A percentile compares a stretch with the other conserved stretches of the same genome.
Evolutionary conservation across 2,329 filamentous ascomycete genomes (phyloP).

Genomic region (Neofusicoccum sp.): DNA sequence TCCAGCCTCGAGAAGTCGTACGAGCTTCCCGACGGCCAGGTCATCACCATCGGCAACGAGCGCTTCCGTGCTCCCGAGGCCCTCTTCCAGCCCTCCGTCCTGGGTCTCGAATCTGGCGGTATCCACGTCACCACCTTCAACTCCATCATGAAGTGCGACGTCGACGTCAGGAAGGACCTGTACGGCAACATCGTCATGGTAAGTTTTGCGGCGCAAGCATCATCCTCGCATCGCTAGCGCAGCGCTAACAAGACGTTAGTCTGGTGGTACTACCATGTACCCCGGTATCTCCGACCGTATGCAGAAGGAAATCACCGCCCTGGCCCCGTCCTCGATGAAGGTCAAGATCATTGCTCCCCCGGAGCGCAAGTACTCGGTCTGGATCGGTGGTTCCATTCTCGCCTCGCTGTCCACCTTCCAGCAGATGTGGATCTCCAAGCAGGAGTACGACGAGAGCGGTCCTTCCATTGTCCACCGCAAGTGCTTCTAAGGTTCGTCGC

Average conservation of each 20-base stretch:
- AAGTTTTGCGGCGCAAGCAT: conserved; percentile 48
- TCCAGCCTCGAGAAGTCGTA: conserved; percentile 99
- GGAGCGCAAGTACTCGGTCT: conserved; percentile 99
- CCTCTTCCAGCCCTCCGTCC: conserved; percentile 97
- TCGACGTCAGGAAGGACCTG: conserved; percentile 99
- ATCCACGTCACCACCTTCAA: conserved; percentile 99
- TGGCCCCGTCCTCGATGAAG: conserved; percentile 99
- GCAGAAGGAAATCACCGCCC: conserved; percentile 99
- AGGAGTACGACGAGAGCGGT: conserved; percentile 99
- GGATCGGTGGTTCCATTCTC: conserved; percentile 99
- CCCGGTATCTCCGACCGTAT: conserved; percentile 99
- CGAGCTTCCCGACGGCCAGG: conserved; percentile 98
- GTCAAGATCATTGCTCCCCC: conserved; percentile 99
- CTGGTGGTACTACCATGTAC: conserved; percentile 99
- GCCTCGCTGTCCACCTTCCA: conserved; percentile 99
- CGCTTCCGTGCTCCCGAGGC: conserved; percentile 99
- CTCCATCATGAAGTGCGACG: conserved; percentile 99
- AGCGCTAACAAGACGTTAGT: conserved; percentile 60
- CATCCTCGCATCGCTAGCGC: conserved; percentile 7
- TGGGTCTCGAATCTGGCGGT: conserved; percentile 97
- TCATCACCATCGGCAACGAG: conserved; percentile 99
- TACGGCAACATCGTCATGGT: conserved; percentile 99
- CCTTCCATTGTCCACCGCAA: conserved; percentile 99
- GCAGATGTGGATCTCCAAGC: conserved; percentile 99
- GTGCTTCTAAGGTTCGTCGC: conserved; percentile 89